phyloP scores from a whole-genome alignment of 371 early-diverging fungal genomes.

The Nematocida ausubeli region DNA sequence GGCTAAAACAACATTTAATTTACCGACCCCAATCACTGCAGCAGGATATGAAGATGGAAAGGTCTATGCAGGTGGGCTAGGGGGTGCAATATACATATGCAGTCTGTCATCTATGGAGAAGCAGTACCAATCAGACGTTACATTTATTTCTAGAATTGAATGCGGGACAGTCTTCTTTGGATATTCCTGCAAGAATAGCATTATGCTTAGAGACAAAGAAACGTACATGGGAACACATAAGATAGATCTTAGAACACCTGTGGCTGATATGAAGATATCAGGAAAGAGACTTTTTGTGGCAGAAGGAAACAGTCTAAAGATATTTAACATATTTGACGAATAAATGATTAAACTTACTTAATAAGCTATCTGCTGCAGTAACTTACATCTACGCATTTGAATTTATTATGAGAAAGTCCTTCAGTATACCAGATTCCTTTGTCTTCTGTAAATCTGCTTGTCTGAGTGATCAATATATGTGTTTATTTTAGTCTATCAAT shows the following conservation, averaged over 20 bases:
- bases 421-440: no score
- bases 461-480: no score
- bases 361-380: no score
- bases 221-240: constrained; percentile 43
- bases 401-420: no score
- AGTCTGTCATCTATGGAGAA: constrained; percentile 3
- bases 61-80: constrained; percentile 39
- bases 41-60: constrained; percentile 34
- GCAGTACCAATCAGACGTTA: constrained; percentile 46
- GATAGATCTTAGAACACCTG: constrained; percentile 17
- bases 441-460: no score
- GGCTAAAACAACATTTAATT: neutral
- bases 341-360: neutral
- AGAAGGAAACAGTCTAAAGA: constrained; percentile 17
- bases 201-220: constrained; percentile 41
- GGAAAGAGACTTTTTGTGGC: constrained; percentile 51
- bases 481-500: no score
- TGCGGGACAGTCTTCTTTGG: constrained; percentile 50
- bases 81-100: constrained; percentile 37
- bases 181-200: constrained; percentile 42
- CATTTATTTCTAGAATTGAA: constrained; percentile 52
- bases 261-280: constrained; percentile 49
- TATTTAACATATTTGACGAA: constrained; percentile 53
- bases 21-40: constrained; percentile 48
- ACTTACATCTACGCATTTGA: no score